Evolutionary conservation across 2,329 filamentous ascomycete genomes (phyloP), one percentile per base, ranked within the genome.

Genomic region (Phoma sp.): DNA sequence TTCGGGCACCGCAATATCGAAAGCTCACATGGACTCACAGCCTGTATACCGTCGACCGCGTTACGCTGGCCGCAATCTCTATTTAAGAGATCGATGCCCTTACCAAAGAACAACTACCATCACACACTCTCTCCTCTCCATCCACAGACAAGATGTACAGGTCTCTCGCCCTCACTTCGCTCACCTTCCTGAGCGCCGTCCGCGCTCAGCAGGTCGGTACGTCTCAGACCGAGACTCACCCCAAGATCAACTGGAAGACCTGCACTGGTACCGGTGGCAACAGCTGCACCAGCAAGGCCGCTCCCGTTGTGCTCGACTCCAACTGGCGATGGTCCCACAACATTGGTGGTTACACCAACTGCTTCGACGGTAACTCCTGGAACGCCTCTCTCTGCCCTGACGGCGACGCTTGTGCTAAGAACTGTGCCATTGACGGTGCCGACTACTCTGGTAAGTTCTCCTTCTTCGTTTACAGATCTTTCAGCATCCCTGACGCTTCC

Each of bases 301-400:
- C 69, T 32, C 68, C 72, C 19, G 61, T 80, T 56, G 73, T 74
- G n/a, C 67, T 81, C 31, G 78, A 80, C 61, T 68, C 77, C 55
- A 82, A 82, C 72, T 82, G 80, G 80, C 77, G 80, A 58, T 82
- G 80, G 80, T 56, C 78, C 21, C 80, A 82, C 70, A 71, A 73
- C 33, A 75, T 67, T 45, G 67, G 61, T 47, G 78, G 77, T 37
- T 80, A 76, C 61, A 79, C 76, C 61, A 81, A 81, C 73, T 81
- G 80, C 75, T 82, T 79, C 71, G 76, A 69, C 17, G 78, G 75
- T 54, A 80, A 80, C 68, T 61, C 68, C 32, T 81, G 78, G 76
- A 72, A 79, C 65, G 59, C 62, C 6, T 65, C 72, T 24, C 62
- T 75, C 53, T 80, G 78, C 65, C 63, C 75, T n/a, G 73, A 76